Evolutionary conservation across 108 stramenopile species (phyloP).

Genomic region (Nitzschia sp.): DNA sequence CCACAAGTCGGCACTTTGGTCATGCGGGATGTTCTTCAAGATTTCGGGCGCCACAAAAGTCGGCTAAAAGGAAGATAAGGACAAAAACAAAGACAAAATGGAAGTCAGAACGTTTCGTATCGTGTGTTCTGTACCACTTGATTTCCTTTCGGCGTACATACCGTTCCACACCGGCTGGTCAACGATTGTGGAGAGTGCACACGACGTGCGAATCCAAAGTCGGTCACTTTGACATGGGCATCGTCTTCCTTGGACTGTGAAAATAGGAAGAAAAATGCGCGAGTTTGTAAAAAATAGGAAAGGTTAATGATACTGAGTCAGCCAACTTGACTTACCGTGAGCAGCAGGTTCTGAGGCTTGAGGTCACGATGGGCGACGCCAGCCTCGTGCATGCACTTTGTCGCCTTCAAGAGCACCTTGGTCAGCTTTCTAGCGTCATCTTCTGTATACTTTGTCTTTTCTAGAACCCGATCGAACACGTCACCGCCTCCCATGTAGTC

Average conservation of each 20-base stretch:
- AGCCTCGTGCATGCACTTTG: conserved; percentile 61
- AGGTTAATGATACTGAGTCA: neutral
- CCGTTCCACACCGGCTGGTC: conserved; percentile 85
- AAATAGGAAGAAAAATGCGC: neutral
- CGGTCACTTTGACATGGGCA: conserved; percentile 81
- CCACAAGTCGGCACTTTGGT: conserved; percentile 91
- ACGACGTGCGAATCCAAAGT: conserved; percentile 92
- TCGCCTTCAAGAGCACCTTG: conserved; percentile 63
- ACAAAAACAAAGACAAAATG: neutral
- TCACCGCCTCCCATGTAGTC: conserved; percentile 91
- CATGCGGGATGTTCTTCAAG: conserved; percentile 60
- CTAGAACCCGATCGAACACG: conserved; percentile 90
- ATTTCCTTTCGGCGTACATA: no score
- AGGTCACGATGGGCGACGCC: conserved; percentile 90
- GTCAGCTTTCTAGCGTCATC: conserved; percentile 83
- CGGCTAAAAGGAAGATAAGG: conserved; percentile 37
- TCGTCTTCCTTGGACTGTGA: conserved; percentile 56
- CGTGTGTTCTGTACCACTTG: no score
- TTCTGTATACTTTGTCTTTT: conserved; percentile 84
- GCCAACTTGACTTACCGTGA: conserved; percentile 46
- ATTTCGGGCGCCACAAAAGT: conserved; percentile 56
- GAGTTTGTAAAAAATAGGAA: neutral
- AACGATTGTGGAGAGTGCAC: conserved; percentile 75
- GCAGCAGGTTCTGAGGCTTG: conserved; percentile 93
- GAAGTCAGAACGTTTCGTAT: no score